Conservation (phyloP, 768 basidiomycete species). For the Termitomyces sp. region DNA sequence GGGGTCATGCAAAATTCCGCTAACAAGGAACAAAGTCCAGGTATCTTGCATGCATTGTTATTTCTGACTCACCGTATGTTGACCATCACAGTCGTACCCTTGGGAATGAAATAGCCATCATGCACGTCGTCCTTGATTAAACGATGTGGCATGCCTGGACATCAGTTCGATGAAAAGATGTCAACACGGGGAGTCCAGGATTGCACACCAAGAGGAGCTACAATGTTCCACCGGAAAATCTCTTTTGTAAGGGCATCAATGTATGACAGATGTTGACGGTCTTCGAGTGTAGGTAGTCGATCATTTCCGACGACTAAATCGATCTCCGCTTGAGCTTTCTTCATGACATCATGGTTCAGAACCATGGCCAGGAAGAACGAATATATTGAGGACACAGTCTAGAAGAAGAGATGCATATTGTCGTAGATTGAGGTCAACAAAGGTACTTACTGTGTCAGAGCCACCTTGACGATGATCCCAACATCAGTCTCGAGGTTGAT, state of each 20-base stretch:
- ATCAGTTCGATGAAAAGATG: background rate
- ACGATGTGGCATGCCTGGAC: too few species aligned
- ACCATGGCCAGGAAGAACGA: constrained; percentile 57
- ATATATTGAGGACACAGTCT: constrained; percentile 58
- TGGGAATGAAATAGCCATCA: too few species aligned
- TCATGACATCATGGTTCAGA: constrained; percentile 45
- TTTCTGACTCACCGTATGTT: too few species aligned
- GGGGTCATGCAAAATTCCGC: too few species aligned
- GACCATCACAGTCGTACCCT: too few species aligned
- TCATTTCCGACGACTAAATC: constrained; percentile 51
- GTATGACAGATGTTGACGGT: constrained; percentile 52
- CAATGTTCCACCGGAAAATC: constrained; percentile 44
- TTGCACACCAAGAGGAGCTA: constrained; percentile 32
- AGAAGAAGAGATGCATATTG: constrained; percentile 3
- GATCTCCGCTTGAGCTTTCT: constrained; percentile 57
- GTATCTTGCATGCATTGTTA: too few species aligned
- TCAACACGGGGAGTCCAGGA: too few species aligned
- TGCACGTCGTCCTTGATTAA: too few species aligned
- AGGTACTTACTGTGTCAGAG: constrained; percentile 41
- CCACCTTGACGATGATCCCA: constrained; percentile 31
- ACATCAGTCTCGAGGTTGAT: too few species aligned
- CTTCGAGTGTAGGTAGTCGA: constrained; percentile 52
- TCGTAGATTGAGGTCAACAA: background rate
- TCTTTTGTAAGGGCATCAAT: constrained; percentile 55
- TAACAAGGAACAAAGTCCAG: too few species aligned